Evolutionary conservation across 75 land plant genomes (phyloP), one percentile per base, ranked within the genome.

Genomic region (Cryptomeria japonica): DNA sequence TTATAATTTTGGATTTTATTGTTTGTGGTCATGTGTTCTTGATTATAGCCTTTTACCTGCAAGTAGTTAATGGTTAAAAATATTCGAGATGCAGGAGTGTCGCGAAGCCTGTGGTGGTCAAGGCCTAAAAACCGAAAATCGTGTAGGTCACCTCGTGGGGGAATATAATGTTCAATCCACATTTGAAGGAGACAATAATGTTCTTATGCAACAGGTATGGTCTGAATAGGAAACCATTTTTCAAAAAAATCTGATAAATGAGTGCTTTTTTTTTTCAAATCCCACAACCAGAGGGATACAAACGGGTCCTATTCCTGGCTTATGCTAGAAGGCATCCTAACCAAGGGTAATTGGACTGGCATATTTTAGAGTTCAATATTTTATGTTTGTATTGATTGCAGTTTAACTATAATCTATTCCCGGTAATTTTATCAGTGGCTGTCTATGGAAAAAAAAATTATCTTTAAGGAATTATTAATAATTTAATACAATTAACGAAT

Each of bases 41-140:
- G 53, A 25, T 44, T 82, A 31, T 44, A 49, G 11, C 46, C 28
- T 32, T 85, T 85, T 32, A 25, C 51, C 34, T 85, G 25, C 38
- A 85, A 15, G 34, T 85, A 85, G 25, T 56, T 85, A 53, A 56
- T 19, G 42, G 22, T 85, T 5, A 56, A 36, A 46, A 82, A 12
- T 44, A 78, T 44, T 86, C 70, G 55, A 87, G 36, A 42, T 70
- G 86, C 87, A 97, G 99, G 97, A 97, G 87, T 97, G 99, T 46
- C 98, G 99, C 79, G 99, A 97, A 90, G 98, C 99, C 36, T 97
- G 99, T 93, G 99, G 99, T 53, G 99, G 98, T 5, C 99, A 97
- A 91, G 99, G 99, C 31, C 80, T 96, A 83, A 97, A 96, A 91
- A 93, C 98, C 25, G 98, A 96, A 85, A 97, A 97, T 86, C 93